Base-by-base conservation (phyloP, 768 basidiomycete genomes). In the Lentinus brumalis region DNA sequence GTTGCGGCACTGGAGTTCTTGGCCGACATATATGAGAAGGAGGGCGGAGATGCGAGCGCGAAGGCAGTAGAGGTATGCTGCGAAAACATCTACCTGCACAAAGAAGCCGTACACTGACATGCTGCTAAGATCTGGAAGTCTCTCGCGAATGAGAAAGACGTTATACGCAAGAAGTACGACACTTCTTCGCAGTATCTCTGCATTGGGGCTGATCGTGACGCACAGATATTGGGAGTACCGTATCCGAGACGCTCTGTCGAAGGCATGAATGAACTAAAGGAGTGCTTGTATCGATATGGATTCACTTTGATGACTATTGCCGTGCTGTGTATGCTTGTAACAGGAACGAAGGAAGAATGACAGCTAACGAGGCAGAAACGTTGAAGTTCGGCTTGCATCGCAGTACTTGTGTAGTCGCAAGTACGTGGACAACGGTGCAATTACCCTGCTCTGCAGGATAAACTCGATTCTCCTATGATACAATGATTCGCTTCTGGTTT, bases 1-100 rank as follows among this genome's bases (percentile, higher is more conserved):
- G 77, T 83, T 5, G 79, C 86, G 21, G 95, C 95, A 9, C 77
- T 96, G 50, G 94, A 96, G 72, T 93, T 95, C 73, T 65, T 94
- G 62, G 94, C 93, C 0, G 92, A 96, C 68, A 79, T 87, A 2
- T 80, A 85, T 67, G 88, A 89, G 66, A 75, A 79, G 39, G 79
- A 80, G 54, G 86, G 82, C n/a, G 78, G 79, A 31, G 78, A 80
- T 11, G 75, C 74, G 42, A 67, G 81, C 0, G 57, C 75, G 56
- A 80, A 74, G 60, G 78, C 78, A 30, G 66, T 73, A 9, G 66
- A 74, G 65, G 76, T 76, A 44, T 14, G 71, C 57, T n/a, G 21
- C 21, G 21, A 26, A 26, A 7, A 16, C 12, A 26, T 14, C 15
- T n/a, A 15, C 18, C 6, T 26, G 26, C 5, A 9, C 46, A 9